Percentiles rank a stretch among this genome's conserved stretches.
Conservation (phyloP, 148 eudicot species). For the Fagopyrum tataricum region DNA sequence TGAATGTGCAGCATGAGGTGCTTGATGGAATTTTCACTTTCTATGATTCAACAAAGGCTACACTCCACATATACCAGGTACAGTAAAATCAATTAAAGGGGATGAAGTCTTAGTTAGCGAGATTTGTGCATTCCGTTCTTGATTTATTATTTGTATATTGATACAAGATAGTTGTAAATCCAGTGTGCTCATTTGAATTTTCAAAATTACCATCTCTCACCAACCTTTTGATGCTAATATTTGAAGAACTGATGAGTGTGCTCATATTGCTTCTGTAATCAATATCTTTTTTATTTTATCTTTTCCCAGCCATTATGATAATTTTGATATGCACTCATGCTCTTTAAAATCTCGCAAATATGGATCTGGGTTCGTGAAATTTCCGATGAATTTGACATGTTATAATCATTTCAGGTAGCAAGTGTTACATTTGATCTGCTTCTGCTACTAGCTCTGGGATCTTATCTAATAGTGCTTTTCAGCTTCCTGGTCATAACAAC, state of each 20-base stretch:
- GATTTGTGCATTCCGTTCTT: not conserved
- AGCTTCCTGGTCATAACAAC: conserved; percentile 88
- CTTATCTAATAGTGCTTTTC: conserved; percentile 85
- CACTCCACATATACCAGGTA: conserved; percentile 78
- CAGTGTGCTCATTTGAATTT: not conserved
- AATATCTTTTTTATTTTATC: no score
- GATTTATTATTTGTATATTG: not conserved
- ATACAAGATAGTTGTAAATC: not conserved
- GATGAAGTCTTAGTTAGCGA: no score
- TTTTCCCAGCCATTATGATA: no score
- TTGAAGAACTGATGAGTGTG: not conserved
- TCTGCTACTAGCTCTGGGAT: conserved; percentile 81
- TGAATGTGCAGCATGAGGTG: conserved; percentile 64
- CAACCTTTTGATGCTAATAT: not conserved
- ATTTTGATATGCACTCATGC: not conserved
- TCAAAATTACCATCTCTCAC: not conserved
- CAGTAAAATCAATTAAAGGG: conserved; percentile 11
- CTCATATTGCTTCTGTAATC: not conserved
- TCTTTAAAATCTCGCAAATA: no score
- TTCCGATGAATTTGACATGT: not conserved
- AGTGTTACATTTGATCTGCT: conserved; percentile 94
- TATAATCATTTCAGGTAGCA: conserved; percentile 67
- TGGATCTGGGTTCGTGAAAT: not conserved
- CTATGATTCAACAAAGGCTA: conserved; percentile 69
- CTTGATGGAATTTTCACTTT: conserved; percentile 75